Base-by-base conservation (phyloP, 768 basidiomycete species). In the Amanita pseudoporphyria region DNA sequence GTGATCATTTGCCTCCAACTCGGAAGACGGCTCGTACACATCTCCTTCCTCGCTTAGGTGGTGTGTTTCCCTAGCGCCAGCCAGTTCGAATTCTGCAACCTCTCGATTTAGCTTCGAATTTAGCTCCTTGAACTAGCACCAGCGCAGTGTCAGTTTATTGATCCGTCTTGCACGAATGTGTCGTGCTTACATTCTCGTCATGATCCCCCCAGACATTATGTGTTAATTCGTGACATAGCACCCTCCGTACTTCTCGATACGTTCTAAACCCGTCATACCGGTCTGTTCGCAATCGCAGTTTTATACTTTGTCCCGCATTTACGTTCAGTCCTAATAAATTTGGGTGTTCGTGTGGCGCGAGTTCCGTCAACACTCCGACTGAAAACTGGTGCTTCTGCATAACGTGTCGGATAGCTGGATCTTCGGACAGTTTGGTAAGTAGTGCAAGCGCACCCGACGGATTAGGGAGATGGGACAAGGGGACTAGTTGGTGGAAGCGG, bases 131-230 rank as follows among this genome's bases (percentile, higher is more conserved):
- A 89, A 89, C 87, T 82, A 51, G 16, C 18, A 26, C 6, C 10
- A 26, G 21, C 18, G n/a, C 18, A 37, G 16, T 33, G 52, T 42
- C 21, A 39, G n/a, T 37, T 10, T 38, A 28, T 28, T 7, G 26
- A 28, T 28, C 21, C 6, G 4, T 19, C 4, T 6, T 9, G 51
- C 31, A 36, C 6, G 9, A 33, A 26, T 42, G 44, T 3, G 9
- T 19, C 24, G 33, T 3, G 68, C 82, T 59, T 53, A 86, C 87
- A 53, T 85, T 77, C 45, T 87, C 72, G 57, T 84, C 81, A 56
- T 89, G 86, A 53, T 81, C 78, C 3, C 76, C 68, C 77, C 79
- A 84, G 0, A 84, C 74, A 56, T 87, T 88, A 61, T 89, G 86
- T 18, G 85, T 68, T 32, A 88, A 65, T 58, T 88, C 87, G 60